Base-by-base conservation (phyloP, 225 moss, liverwort and hornwort genomes). In the Polytrichum formosum region DNA sequence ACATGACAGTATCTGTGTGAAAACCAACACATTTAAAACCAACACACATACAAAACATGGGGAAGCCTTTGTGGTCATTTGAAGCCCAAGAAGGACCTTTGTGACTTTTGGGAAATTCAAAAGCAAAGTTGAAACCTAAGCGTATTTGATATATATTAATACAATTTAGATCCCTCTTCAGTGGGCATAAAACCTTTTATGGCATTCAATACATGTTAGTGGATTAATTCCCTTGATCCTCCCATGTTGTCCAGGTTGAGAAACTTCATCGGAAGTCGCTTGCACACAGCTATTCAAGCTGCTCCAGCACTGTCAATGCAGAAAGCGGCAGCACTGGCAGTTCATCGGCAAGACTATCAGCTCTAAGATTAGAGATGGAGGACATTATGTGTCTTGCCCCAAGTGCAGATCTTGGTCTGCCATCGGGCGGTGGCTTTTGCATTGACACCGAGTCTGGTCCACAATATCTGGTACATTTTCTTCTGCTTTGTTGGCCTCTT, bases 361-460 rank as follows among this genome's bases (percentile, higher is more conserved):
- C 84, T 61, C 28, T 98, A 28, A 90, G 94, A 85, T 82, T 94
- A 73, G 92, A 91, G 65, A 92, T 98, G 94, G 97, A 92, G 69
- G 92, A 94, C 73, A 80, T 98, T 71, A 83, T 90, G 31, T 84
- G 78, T 72, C 79, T 98, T 85, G 75, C 91, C 56, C 86, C 94
- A 56, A 85, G 84, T 70, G 92, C 97, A 19, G 97, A 98, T 77
- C 81, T 98, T 30, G 94, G 97, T 78, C 92, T 98, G 6, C 97
- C 97, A 63, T 78, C 94, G 67, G 97, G 97, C 18, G 94, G 97
- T 58, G 97, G 91, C 28, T 98, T 94, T 79, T 87, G 85, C 67
- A 85, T 98, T 71, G 88, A 94, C 72, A 91, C 92, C 53, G 81
- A 72, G 30, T 80, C 80, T 37, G 92, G 97, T 61, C 92, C 89